Evolutionary conservation across 805 yeast genomes (phyloP).

Genomic region (Wickerhamiella vanderwaltii): DNA sequence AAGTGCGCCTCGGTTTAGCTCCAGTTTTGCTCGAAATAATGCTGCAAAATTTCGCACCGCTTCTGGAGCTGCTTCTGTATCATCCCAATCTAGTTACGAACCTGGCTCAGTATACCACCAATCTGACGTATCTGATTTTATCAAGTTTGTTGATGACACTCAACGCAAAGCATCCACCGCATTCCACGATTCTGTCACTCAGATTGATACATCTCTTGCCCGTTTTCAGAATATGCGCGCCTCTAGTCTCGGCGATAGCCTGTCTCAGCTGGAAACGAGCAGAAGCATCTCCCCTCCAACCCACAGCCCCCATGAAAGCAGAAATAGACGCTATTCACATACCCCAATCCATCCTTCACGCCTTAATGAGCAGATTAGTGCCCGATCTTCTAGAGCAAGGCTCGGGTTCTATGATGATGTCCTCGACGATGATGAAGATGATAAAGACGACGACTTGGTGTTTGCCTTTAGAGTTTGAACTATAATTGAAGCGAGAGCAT

Average conservation of each 20-base stretch:
- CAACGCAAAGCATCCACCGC: conserved; percentile 16
- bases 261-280: conserved; percentile 7
- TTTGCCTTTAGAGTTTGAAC: conserved; percentile 20
- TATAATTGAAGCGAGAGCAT: background rate
- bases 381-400: conserved; percentile 9
- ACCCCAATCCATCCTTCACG: conserved; percentile 29
- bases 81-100: conserved; percentile 21
- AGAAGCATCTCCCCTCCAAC: conserved; percentile 8
- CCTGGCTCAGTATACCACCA: conserved; percentile 36
- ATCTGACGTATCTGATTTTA: conserved; percentile 47
- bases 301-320: conserved; percentile 8
- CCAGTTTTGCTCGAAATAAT: conserved; percentile 27
- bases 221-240: conserved; percentile 27
- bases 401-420: conserved; percentile 19
- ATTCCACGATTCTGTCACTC: conserved; percentile 14
- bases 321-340: conserved; percentile 19
- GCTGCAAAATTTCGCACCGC: background rate
- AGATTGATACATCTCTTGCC: conserved; percentile 23
- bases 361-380: conserved; percentile 25
- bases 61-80: conserved; percentile 5
- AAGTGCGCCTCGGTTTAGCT: conserved; percentile 22
- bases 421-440: conserved; percentile 4
- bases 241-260: conserved; percentile 15
- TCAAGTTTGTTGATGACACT: conserved; percentile 46
- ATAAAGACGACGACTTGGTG: conserved; percentile 18